Percentiles rank a stretch among this genome's conserved stretches.
Evolutionary conservation across 495 filamentous ascomycete genomes (phyloP).

Genomic region (Cercophora sp.): DNA sequence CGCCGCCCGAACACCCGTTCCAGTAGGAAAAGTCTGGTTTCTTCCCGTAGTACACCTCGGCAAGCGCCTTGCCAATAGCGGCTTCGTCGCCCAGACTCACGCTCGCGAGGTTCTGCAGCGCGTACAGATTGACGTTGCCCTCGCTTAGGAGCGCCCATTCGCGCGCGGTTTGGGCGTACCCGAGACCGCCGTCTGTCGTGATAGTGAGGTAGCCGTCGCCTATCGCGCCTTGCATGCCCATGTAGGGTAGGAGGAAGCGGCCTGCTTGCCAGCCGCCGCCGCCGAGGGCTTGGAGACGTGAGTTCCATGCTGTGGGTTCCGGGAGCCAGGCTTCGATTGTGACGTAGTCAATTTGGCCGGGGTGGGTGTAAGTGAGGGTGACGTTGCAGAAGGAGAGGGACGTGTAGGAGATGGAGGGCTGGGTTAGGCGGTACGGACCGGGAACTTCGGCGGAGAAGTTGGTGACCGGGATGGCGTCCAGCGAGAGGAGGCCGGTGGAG

Average conservation of each 20-base stretch:
- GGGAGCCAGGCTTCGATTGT: slow-evolving; percentile 37
- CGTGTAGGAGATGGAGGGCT: slow-evolving; percentile 11
- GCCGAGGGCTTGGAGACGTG: slow-evolving; percentile 39
- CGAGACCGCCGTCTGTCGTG: slow-evolving; percentile 40
- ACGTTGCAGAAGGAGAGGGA: slow-evolving; percentile 43
- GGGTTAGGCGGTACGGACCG: neutral
- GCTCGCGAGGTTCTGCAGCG: slow-evolving; percentile 38
- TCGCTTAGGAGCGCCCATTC: slow-evolving; percentile 38
- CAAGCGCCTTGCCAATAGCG: slow-evolving; percentile 30
- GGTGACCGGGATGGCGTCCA: too few relatives aligned
- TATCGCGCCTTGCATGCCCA: slow-evolving; percentile 26
- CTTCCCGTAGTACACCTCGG: slow-evolving; percentile 33
- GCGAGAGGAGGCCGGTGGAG: too few relatives aligned
- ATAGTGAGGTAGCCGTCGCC: slow-evolving; percentile 36
- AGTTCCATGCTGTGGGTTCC: slow-evolving; percentile 38
- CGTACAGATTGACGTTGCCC: slow-evolving; percentile 41
- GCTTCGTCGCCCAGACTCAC: slow-evolving; percentile 26
- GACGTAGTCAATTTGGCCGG: slow-evolving; percentile 35
- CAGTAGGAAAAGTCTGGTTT: slow-evolving; percentile 38
- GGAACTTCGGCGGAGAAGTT: slow-evolving; percentile 16
- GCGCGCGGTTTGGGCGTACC: neutral
- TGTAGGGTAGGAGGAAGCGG: slow-evolving; percentile 9
- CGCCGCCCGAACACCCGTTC: slow-evolving; percentile 45
- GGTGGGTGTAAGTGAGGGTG: slow-evolving; percentile 42
- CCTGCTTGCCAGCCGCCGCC: slow-evolving; percentile 43